phyloP scores from a whole-genome alignment of 257 asterid species.

The Primulina tabacum region DNA sequence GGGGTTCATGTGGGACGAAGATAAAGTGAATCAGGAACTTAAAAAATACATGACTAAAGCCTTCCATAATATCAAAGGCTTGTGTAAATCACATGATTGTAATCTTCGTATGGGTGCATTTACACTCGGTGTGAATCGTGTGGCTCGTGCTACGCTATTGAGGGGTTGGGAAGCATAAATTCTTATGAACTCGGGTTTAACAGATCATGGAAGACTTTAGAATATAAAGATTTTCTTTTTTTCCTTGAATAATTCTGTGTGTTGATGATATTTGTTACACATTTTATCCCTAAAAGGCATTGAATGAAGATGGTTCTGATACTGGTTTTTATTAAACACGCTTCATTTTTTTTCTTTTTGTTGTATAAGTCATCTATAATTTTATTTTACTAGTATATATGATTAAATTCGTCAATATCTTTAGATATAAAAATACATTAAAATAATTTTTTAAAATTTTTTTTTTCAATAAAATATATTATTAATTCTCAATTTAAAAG shows the following conservation, averaged over 20 bases:
- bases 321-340: too few relatives aligned
- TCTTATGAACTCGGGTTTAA: background rate
- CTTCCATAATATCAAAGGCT: slow-evolving; percentile 53
- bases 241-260: background rate
- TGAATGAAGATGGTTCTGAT: background rate
- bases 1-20: slow-evolving; percentile 82
- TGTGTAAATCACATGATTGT: slow-evolving; percentile 58
- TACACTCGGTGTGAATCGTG: slow-evolving; percentile 64
- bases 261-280: background rate
- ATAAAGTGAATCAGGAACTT: slow-evolving; percentile 60
- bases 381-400: too few relatives aligned
- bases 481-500: too few relatives aligned
- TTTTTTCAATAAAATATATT: too few relatives aligned
- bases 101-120: slow-evolving; percentile 78
- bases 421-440: too few relatives aligned
- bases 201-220: background rate
- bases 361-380: too few relatives aligned
- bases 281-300: background rate
- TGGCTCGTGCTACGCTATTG: slow-evolving; percentile 50
- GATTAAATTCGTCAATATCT: too few relatives aligned
- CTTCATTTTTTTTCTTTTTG: too few relatives aligned
- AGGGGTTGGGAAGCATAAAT: slow-evolving; percentile 64
- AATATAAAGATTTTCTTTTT: too few relatives aligned
- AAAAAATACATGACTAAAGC: slow-evolving; percentile 63
- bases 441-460: too few relatives aligned